Evolutionary conservation across 2,329 filamentous ascomycete species (phyloP), one percentile per base, ranked within the genome.

Genomic region (Pezicula carpinea): DNA sequence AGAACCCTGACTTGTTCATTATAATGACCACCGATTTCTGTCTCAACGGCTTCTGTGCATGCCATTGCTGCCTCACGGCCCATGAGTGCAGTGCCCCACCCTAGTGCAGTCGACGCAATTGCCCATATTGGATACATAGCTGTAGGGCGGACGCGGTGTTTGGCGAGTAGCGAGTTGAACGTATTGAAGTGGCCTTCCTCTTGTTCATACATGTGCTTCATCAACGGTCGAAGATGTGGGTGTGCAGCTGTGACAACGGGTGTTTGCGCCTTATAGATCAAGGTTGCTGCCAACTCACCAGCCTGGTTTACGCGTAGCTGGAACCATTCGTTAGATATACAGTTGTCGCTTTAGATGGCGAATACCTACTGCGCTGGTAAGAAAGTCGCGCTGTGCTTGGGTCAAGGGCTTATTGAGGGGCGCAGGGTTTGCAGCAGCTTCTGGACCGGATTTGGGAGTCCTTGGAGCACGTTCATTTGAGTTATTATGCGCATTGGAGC

Each of bases 181-280:
- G 84, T 93, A 4, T 72, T 68, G 58, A 97, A 83, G 68, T 99
- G 93, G 7, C 82, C 85, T 11, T 81, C 89, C 73, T 99, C 93
- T 66, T 99, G 93, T 60, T 93, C 89, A 73, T 96, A 91, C 93
- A 99, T 99, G 76, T 97, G 93, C 59, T 84, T 81, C 89, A 99
- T 96, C 26, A 97, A 72, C 0, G 89, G 86, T 6, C 89, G 85
- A 15, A 99, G 82, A 64, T 96, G 87, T 1, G 93, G 92, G 65
- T 96, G 85, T 4, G 85, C 80, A 55, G 80, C 79, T 47, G 89
- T 75, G 44, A 97, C 71, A n/a, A 84, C 80, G 1, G 91, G 89
- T 1, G 83, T 92, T 67, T 99, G 93, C 2, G 89, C 84, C 1
- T 82, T 83, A 72, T 97, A 99, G 67, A 99, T 99, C 47, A 95